These are phyloP conservation scores for Saccharata proteae DNA, from an alignment of 2,329 filamentous ascomycete species.

Conservation along the genomic window DNA sequence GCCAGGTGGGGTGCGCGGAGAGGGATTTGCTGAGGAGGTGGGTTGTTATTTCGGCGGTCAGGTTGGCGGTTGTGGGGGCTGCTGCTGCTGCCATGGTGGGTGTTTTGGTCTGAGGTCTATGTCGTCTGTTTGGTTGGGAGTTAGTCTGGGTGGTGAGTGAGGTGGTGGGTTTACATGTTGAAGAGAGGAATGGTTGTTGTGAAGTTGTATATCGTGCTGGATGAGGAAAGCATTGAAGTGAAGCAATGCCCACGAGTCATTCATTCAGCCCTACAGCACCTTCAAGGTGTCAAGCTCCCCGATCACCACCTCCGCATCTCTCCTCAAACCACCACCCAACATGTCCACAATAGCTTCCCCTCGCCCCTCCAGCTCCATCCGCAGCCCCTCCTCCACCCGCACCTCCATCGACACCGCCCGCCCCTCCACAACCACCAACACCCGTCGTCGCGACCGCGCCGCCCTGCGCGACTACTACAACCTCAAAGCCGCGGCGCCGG, in stretches of 20 bases:
- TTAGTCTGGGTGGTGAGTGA: not conserved
- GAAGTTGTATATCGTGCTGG: not conserved
- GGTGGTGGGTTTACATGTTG: not conserved
- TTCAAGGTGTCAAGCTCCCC: not conserved
- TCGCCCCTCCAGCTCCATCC: constrained; percentile 45
- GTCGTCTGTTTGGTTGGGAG: not conserved
- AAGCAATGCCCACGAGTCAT: constrained; percentile 6
- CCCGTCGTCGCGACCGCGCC: constrained; percentile 64
- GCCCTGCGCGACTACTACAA: constrained; percentile 94
- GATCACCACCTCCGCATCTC: not conserved
- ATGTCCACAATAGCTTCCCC: constrained; percentile 52
- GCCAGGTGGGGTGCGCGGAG: constrained; percentile 47
- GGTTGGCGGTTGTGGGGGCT: constrained; percentile 16
- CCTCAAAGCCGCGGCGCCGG: constrained; percentile 43
- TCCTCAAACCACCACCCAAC: constrained; percentile 2
- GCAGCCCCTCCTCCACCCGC: constrained; percentile 61
- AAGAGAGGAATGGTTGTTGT: not conserved
- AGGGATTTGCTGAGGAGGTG: constrained; percentile 47
- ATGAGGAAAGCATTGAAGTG: not conserved
- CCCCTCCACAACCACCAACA: constrained; percentile 17
- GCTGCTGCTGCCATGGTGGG: constrained; percentile 46
- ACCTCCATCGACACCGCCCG: constrained; percentile 52
- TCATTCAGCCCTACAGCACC: constrained; percentile 9
- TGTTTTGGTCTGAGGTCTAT: not conserved
- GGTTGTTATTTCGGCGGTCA: constrained; percentile 28